Percentiles rank a stretch among this genome's conserved stretches.
Evolutionary conservation across 192 early-diverging fungal species (phyloP).

Genomic region (Entomortierella beljakovae): DNA sequence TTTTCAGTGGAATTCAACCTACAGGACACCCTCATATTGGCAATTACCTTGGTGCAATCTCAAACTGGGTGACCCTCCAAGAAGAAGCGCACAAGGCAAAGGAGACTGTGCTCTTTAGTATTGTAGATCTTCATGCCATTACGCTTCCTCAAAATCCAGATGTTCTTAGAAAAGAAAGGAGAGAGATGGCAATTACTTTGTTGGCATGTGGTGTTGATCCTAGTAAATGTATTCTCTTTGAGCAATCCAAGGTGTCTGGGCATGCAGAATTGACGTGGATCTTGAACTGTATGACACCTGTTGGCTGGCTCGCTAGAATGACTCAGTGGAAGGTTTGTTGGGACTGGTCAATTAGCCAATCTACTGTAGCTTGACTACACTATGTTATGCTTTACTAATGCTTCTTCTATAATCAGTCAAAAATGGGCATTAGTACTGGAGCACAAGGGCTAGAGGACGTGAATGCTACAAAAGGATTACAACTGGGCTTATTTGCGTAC

Average conservation of each 20-base stretch:
- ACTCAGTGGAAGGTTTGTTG: constrained; percentile 90
- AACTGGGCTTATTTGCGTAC: constrained; percentile 88
- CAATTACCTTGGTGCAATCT: constrained; percentile 92
- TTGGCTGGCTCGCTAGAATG: constrained; percentile 93
- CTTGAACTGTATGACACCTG: constrained; percentile 86
- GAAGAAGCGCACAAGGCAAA: constrained; percentile 33
- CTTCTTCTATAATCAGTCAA: constrained; percentile 42
- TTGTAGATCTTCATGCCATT: constrained; percentile 94
- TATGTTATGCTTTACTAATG: background rate
- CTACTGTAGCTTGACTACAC: background rate
- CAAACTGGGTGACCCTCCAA: constrained; percentile 88
- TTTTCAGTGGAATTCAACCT: constrained; percentile 94
- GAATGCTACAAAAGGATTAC: constrained; percentile 57
- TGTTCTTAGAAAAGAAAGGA: constrained; percentile 68
- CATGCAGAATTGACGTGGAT: constrained; percentile 91
- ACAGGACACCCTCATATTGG: constrained; percentile 94
- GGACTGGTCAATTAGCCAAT: background rate
- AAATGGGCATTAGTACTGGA: constrained; percentile 56
- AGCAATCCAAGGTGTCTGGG: constrained; percentile 81
- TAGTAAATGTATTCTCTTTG: constrained; percentile 77
- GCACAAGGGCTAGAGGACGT: constrained; percentile 58
- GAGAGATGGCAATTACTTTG: constrained; percentile 80
- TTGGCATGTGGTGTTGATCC: constrained; percentile 90
- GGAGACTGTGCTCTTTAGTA: constrained; percentile 72
- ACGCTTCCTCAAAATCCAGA: constrained; percentile 79